phyloP scores from a whole-genome alignment of 2,329 filamentous ascomycete genomes.

The Lachnellula suecica region DNA sequence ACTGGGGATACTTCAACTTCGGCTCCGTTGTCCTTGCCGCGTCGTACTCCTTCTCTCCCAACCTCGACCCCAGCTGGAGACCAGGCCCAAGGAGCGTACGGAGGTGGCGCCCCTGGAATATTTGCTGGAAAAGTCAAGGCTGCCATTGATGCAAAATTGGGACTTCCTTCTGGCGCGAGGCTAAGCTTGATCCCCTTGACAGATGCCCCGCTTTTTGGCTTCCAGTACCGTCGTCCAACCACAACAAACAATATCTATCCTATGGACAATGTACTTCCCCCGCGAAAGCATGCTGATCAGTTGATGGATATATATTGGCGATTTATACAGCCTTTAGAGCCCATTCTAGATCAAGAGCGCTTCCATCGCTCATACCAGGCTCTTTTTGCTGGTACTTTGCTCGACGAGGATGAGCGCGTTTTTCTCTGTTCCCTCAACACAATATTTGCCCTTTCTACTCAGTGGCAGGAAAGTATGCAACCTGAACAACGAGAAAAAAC shows the following conservation, averaged over 20 bases:
- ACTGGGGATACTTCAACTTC: too few relatives aligned
- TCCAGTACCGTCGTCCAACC: background rate
- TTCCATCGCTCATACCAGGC: slow-evolving; percentile 40
- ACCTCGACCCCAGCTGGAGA: background rate
- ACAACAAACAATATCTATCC: background rate
- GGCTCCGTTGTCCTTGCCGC: too few relatives aligned
- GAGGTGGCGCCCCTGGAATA: background rate
- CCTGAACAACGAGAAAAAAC: slow-evolving; percentile 40
- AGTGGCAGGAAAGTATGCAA: slow-evolving; percentile 41
- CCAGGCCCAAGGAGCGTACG: background rate
- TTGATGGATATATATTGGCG: slow-evolving; percentile 47
- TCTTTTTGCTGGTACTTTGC: slow-evolving; percentile 39
- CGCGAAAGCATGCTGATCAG: slow-evolving; percentile 43
- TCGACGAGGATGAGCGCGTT: slow-evolving; percentile 40
- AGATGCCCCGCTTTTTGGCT: slow-evolving; percentile 3
- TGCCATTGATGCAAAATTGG: background rate
- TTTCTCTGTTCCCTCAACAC: slow-evolving; percentile 46
- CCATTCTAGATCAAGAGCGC: slow-evolving; percentile 39
- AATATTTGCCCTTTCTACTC: slow-evolving; percentile 45
- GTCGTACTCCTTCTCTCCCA: too few relatives aligned
- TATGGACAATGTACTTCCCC: slow-evolving; percentile 39
- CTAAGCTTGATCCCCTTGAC: background rate
- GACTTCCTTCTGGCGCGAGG: background rate
- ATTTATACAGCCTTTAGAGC: slow-evolving; percentile 46
- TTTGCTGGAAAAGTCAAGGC: slow-evolving; percentile 1